phyloP scores from a whole-genome alignment of 2,329 filamentous ascomycete genomes.

The Ceratocystis lukuohia region DNA sequence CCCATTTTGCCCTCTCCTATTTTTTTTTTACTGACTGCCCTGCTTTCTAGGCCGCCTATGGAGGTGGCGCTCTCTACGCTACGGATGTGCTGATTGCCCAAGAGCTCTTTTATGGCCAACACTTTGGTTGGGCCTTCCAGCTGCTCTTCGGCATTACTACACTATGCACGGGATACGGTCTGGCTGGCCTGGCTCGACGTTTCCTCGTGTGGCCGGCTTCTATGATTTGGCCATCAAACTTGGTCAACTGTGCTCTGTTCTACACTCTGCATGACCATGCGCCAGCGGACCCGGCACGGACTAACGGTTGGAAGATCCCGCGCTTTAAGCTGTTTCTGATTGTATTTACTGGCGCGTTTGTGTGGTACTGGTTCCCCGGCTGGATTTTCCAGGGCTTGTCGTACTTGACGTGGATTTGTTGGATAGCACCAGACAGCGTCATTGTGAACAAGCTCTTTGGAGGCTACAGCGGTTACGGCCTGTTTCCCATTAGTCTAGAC shows the following conservation, averaged over 20 bases:
- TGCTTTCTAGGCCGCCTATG: slow-evolving; percentile 37
- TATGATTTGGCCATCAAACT: slow-evolving; percentile 50
- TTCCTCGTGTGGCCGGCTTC: slow-evolving; percentile 49
- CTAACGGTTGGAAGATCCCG: slow-evolving; percentile 45
- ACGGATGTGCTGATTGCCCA: slow-evolving; percentile 35
- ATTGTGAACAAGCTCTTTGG: slow-evolving; percentile 54
- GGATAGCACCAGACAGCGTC: slow-evolving; percentile 48
- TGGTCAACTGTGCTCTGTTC: slow-evolving; percentile 50
- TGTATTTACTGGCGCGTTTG: slow-evolving; percentile 37
- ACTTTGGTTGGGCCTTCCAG: slow-evolving; percentile 45
- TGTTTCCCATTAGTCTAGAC: slow-evolving; percentile 54
- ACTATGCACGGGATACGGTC: slow-evolving; percentile 49
- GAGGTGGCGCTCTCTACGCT: slow-evolving; percentile 44
- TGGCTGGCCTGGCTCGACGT: slow-evolving; percentile 45
- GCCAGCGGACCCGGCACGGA: slow-evolving; percentile 36
- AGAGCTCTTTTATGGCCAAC: slow-evolving; percentile 37
- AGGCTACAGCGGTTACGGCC: slow-evolving; percentile 44
- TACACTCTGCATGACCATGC: slow-evolving; percentile 51
- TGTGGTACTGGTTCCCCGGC: slow-evolving; percentile 50
- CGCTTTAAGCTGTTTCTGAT: slow-evolving; percentile 46
- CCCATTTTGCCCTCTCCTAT: background rate
- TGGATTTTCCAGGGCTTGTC: slow-evolving; percentile 50
- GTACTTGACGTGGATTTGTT: slow-evolving; percentile 47
- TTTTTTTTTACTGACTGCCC: slow-evolving; percentile 20
- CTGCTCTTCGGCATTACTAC: slow-evolving; percentile 47